Base-by-base conservation (phyloP, 805 yeast species). In the Yarrowia deformans region DNA sequence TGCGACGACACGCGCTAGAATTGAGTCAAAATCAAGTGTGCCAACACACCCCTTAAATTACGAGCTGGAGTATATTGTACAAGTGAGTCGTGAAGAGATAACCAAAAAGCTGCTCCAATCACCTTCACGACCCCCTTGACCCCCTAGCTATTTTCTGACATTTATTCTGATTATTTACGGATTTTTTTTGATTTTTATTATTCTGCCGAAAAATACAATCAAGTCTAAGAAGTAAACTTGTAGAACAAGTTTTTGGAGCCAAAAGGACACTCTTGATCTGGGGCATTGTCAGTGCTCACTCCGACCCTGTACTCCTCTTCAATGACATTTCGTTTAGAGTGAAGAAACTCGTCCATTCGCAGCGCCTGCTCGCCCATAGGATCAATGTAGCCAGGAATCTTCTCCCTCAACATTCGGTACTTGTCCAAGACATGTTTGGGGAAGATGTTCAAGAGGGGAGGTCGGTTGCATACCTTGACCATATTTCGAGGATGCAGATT, bases 221-320 rank as follows among this genome's bases (percentile, higher is more conserved):
- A n/a, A n/a, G n/a, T n/a, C 4, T 4, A 23, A 23, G 29, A 23
- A 4, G 29, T 34, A 10, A 23, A 5, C 23, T 42, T 42, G 48
- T 56, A 56, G 16, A 56, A 56, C 46, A 56, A 8, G 48, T 40
- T 56, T 13, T 42, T 40, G 49, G 63, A 56, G 18, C 63, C 63
- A 29, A 40, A 56, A 9, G 63, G 63, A 56, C 63, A 56, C 48
- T 56, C 63, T 23, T 56, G 19, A 8, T 56, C 63, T 23, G 63
- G 49, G 9, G 19, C 29, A 13, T 56, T 56, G 5, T 56, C 63
- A 9, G 63, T 40, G 12, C 23, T 56, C 23, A 39, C 5, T 19
- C 48, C 63, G 1, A 56, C 39, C 23, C 29, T 40, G 23, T 56
- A 56, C 16, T 56, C 63, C 37, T 56, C 63, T 32, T 56, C 63